Evolutionary conservation across 2,329 filamentous ascomycete genomes (phyloP), one percentile per base, ranked within the genome.

Genomic region (Calonectria pseudoturangicola): DNA sequence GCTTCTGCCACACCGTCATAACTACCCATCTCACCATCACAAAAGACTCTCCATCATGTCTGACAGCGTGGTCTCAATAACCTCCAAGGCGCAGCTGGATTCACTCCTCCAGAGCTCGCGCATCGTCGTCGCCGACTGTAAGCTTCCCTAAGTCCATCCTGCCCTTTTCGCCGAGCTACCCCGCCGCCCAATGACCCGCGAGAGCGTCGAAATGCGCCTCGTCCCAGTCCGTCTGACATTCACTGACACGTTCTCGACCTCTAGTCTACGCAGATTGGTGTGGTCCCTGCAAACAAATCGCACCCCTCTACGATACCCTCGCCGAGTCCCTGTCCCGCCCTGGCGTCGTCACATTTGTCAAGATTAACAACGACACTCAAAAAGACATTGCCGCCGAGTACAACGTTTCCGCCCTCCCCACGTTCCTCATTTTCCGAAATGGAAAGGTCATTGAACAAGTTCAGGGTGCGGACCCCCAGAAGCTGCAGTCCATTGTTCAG

Each of bases 241-340:
- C 33, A 66, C 77, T 81, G 54, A 80, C 73, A 21, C 28, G 30
- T 65, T 50, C 66, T 71, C 51, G 70, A 69, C 28, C 73, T 76
- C 54, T 78, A 98, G 95, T 98, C 88, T 96, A 94, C 81, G 95
- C 95, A 80, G 93, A 95, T 81, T 97, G 94, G 93, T 98, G 94
- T 82, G 92, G 88, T 41, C 94, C 95, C 81, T 98, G 95, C 90
- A 94, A 95, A 79, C 89, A 91, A 76, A 95, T 98, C 77, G 94
- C 93, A 7, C 95, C 96, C 21, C 85, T 95, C 74, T 98, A 95
- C 86, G 94, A 97, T 80, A 87, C 92, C 82, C 90, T 98, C 62
- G 92, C 95, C 39, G 82, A 85, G 54, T 89, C 92, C 74, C 89
- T 98, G 56, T 93, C 94, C 21, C 90, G 92, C 65, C 90, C 93